Base-by-base conservation (phyloP, 2,329 filamentous ascomycete genomes). In the Fusarium sp. region DNA sequence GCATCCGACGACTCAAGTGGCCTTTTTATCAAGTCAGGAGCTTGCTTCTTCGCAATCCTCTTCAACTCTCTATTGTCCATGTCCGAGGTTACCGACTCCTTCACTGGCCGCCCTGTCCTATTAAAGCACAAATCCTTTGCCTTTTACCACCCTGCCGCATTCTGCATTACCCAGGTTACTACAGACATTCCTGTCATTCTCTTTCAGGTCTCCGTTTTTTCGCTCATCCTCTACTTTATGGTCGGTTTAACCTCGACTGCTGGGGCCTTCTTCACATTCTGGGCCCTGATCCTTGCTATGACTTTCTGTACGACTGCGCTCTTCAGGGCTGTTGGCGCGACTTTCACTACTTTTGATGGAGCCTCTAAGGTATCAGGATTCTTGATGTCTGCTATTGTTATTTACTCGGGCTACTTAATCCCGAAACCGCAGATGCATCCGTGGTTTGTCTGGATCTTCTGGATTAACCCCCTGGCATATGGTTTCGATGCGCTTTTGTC, bases 381-480 rank as follows among this genome's bases (percentile, higher is more conserved):
- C 47, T 23, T 82, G 56, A 82, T 92, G 56, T 83, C 83, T 38
- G 86, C 87, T 1, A 79, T 88, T 18, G 81, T 91, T 59, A 87
- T 92, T 46, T 93, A 92, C 79, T 90, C 86, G 6, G 91, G 90
- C 18, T 92, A 90, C 79, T 84, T 91, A 78, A 91, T 92, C 67
- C 86, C 85, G 9, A 89, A 90, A 30, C 85, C 85, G 25, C 83
- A 88, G 67, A 91, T 92, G 90, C 88, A 89, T 49, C 86, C 87
- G 0, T 91, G 89, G 89, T 87, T 92, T 30, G 81, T 84, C 6
- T 92, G 90, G 90, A 79, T 92, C 6, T 90, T 86, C 71, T 91
- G 89, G 88, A 87, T 92, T 25, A 87, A 92, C 71, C 92, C 92
- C 0, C 82, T 94, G 8, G 88, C 92, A 2, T 94, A 94, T 66